phyloP scores from a whole-genome alignment of 768 basidiomycete species.

The Lactarius tabidus region DNA sequence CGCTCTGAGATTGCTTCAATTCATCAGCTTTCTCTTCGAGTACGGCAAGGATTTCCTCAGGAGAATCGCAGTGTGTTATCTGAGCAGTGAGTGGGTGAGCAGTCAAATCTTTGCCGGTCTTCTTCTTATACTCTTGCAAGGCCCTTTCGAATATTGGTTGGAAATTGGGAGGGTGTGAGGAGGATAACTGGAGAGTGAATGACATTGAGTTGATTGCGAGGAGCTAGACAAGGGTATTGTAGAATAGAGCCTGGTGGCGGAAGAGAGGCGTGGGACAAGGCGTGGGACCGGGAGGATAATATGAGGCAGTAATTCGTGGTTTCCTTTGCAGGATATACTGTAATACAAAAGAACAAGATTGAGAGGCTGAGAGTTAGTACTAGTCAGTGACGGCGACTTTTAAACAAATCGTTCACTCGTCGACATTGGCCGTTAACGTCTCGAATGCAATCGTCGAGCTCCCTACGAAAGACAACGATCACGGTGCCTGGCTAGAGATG shows the following conservation, averaged over 20 bases:
- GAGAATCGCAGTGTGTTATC: not conserved
- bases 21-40: not conserved
- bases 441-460: constrained; percentile 62
- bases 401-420: constrained; percentile 59
- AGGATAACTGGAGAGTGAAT: too few relatives aligned
- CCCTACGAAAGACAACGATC: constrained; percentile 41
- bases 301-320: not conserved
- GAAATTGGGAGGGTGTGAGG: too few relatives aligned
- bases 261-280: too few relatives aligned
- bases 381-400: constrained; percentile 39
- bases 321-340: not conserved
- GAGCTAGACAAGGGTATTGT: too few relatives aligned
- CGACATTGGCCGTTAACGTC: constrained; percentile 56
- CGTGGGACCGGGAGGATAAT: too few relatives aligned
- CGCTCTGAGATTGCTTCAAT: not conserved
- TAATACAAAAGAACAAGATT: too few relatives aligned
- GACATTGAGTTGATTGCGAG: too few relatives aligned
- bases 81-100: not conserved
- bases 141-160: too few relatives aligned
- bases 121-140: too few relatives aligned
- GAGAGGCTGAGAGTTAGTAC: too few relatives aligned
- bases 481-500: constrained; percentile 56
- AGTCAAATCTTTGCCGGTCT: not conserved
- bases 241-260: too few relatives aligned
- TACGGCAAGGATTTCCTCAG: not conserved